Evolutionary conservation across 352 stramenopile genomes (phyloP).

Genomic region (Phytophthora litchii): DNA sequence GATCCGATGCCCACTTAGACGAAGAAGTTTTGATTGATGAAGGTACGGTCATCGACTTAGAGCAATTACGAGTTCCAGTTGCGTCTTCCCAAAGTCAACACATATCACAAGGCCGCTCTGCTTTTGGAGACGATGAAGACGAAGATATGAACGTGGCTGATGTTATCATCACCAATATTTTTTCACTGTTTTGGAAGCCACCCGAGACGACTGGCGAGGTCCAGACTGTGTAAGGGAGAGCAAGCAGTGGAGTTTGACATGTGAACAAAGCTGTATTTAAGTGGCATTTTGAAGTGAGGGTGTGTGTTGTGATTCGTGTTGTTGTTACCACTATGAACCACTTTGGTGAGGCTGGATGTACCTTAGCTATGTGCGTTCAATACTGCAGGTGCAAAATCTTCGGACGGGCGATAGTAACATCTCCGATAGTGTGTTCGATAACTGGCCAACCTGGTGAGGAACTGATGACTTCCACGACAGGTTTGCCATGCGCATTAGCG

Average conservation of each 20-base stretch:
- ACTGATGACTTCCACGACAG: slow-evolving; percentile 65
- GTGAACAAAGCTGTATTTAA: slow-evolving; percentile 19
- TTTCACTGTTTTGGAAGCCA: slow-evolving; percentile 82
- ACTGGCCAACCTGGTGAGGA: slow-evolving; percentile 54
- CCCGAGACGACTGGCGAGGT: slow-evolving; percentile 42
- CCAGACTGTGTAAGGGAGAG: slow-evolving; percentile 44
- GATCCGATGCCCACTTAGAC: slow-evolving; percentile 39
- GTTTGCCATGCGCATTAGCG: slow-evolving; percentile 20
- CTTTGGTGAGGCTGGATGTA: background rate
- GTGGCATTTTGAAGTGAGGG: slow-evolving; percentile 6
- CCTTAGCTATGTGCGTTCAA: slow-evolving; percentile 29
- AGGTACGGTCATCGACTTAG: slow-evolving; percentile 28
- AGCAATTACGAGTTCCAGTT: slow-evolving; percentile 27
- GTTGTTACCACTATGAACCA: background rate
- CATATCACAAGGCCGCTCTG: background rate
- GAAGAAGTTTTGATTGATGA: slow-evolving; percentile 66
- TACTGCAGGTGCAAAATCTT: slow-evolving; percentile 66
- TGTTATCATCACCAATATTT: slow-evolving; percentile 85
- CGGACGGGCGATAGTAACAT: slow-evolving; percentile 50
- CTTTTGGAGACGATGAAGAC: slow-evolving; percentile 17
- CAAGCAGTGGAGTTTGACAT: slow-evolving; percentile 1
- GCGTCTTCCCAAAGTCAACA: background rate
- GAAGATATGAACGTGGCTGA: slow-evolving; percentile 71
- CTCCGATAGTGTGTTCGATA: slow-evolving; percentile 57
- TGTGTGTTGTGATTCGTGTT: slow-evolving; percentile 1